Conservation (phyloP, 768 basidiomycete genomes). For the Macrolepiota albuminosa region DNA sequence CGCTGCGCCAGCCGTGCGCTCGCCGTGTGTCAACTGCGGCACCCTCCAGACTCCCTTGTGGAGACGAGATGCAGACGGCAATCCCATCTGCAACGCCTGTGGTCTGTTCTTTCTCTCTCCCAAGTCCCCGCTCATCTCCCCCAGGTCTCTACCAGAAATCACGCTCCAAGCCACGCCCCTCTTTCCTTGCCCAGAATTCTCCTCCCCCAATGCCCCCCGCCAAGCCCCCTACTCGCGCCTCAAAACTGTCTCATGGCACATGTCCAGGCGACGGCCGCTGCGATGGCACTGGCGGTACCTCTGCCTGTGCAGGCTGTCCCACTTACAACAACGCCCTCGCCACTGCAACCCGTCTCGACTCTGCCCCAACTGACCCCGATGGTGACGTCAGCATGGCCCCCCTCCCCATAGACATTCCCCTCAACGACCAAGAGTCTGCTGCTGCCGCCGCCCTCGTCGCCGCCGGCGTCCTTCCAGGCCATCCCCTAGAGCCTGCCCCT, state of each 20-base stretch:
- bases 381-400: slow-evolving; percentile 14
- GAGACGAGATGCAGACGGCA: slow-evolving; percentile 78
- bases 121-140: slow-evolving; percentile 10
- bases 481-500: neutral
- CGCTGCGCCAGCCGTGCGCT: slow-evolving; percentile 21
- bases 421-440: slow-evolving; percentile 13
- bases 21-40: slow-evolving; percentile 70
- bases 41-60: slow-evolving; percentile 79
- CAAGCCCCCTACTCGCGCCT: slow-evolving; percentile 3
- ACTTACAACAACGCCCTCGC: slow-evolving; percentile 86
- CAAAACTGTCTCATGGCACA: slow-evolving; percentile 46
- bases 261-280: slow-evolving; percentile 98
- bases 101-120: slow-evolving; percentile 35
- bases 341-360: slow-evolving; percentile 20
- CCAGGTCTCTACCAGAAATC: slow-evolving; percentile 84
- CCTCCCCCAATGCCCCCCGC: slow-evolving; percentile 18
- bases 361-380: slow-evolving; percentile 17
- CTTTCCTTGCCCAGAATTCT: slow-evolving; percentile 43
- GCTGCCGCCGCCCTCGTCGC: slow-evolving; percentile 18
- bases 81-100: slow-evolving; percentile 85
- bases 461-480: slow-evolving; percentile 14
- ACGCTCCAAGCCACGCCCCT: slow-evolving; percentile 69
- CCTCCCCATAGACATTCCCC: slow-evolving; percentile 8
- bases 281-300: slow-evolving; percentile 94
- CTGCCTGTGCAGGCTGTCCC: slow-evolving; percentile 92